phyloP scores from a whole-genome alignment of 2,329 filamentous ascomycete genomes.

The Graphiopsis chlorocephala region DNA sequence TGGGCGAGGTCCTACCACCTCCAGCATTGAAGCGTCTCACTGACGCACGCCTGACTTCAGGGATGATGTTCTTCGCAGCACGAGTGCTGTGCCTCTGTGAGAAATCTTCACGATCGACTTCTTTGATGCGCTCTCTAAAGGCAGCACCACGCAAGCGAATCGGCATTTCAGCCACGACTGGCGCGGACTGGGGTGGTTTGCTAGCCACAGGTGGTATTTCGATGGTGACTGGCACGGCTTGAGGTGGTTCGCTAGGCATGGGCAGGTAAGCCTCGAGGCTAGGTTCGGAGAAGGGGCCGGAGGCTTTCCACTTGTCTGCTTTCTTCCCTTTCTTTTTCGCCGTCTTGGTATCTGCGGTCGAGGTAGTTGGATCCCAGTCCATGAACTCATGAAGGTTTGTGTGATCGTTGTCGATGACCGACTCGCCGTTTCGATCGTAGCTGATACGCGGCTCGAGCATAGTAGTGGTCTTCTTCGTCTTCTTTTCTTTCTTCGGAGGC shows the following conservation, averaged over 20 bases:
- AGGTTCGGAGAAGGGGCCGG: not conserved
- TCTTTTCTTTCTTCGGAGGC: slow-evolving; percentile 19
- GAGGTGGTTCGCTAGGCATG: not conserved
- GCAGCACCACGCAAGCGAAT: not conserved
- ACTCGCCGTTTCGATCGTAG: not conserved
- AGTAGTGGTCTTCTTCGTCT: slow-evolving; percentile 1
- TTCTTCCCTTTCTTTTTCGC: slow-evolving; percentile 5
- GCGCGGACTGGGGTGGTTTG: not conserved
- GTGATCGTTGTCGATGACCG: slow-evolving; percentile 15
- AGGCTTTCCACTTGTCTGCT: not conserved
- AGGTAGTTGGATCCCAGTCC: not conserved
- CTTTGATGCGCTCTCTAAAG: not conserved
- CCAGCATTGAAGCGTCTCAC: not conserved
- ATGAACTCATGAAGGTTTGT: not conserved
- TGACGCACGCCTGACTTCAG: not conserved
- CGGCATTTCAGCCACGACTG: not conserved
- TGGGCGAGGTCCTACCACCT: not conserved
- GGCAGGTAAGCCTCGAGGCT: not conserved
- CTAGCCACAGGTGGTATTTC: not conserved
- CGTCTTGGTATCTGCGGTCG: not conserved
- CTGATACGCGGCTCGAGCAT: slow-evolving; percentile 5
- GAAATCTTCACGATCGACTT: not conserved
- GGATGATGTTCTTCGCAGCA: not conserved
- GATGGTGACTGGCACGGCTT: not conserved
- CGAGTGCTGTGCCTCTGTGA: not conserved